Evolutionary conservation across 2,329 filamentous ascomycete species (phyloP), one percentile per base, ranked within the genome.

Genomic region (Talaromyces verruculosus): DNA sequence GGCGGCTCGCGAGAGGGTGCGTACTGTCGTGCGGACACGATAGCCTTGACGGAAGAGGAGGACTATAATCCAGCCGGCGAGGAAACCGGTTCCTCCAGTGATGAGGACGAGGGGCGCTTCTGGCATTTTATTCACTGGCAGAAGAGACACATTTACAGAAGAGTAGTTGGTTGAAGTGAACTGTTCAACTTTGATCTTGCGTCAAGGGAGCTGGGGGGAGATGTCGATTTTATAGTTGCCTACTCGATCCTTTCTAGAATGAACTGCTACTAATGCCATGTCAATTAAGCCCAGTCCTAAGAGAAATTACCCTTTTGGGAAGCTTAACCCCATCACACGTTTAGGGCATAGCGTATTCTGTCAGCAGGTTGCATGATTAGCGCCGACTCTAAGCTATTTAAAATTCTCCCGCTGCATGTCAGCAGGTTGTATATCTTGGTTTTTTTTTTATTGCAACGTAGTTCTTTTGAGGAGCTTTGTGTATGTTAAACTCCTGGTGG

Each of bases 331-430:
- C 15, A 30, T 30, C 49, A 30, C 45, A 25, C 28, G 28, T 53
- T 53, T n/a, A 53, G 28, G 49, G 49, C 28, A 22, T 53, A 53
- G 49, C 28, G 25, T 6, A 7, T 19, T 28, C 37, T 55, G 64
- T 65, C 64, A 65, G 57, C 64, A 65, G 22, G 35, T 28, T 65
- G 63, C 63, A 65, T 61, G 37, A 55, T 55, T 61, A 61, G 63
- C 49, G 63, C 8, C 33, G 10, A 39, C 49, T 39, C 25, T 41
- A 51, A n/a, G 41, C 8, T 30, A 43, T 51, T 25, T 65, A 39
- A 30, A 53, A 30, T 53, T 3, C 22, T 19, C n/a, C 17, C 13
- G 30, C n/a, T 8, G n/a, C 35, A 25, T 65, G 58, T 61, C 63
- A 65, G 63, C 63, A 57, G n/a, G 10, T 25, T 55, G 63, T 47